These are phyloP conservation scores for Eimeria praecox DNA, from an alignment of 169 alveolate genomes.

Conservation along the genomic window DNA sequence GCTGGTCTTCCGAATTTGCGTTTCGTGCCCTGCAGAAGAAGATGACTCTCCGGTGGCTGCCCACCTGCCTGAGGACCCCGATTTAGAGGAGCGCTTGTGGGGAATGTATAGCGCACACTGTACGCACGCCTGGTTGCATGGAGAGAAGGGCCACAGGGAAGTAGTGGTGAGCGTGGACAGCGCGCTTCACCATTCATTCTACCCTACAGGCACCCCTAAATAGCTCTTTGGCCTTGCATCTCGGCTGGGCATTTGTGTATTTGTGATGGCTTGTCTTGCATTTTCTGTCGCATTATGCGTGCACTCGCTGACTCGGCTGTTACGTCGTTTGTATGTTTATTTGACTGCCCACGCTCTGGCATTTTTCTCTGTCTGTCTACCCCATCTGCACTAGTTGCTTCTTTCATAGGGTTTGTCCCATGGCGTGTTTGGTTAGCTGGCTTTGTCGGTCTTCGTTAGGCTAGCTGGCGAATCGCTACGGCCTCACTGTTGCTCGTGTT, in stretches of 20 bases:
- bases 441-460: background rate
- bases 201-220: background rate
- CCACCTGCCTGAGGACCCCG: conserved; percentile 41
- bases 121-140: conserved; percentile 71
- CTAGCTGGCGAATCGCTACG: background rate
- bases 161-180: conserved; percentile 50
- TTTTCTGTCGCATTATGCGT: background rate
- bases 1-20: background rate
- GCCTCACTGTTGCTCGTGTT: background rate
- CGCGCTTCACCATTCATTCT: no score
- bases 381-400: background rate
- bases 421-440: background rate
- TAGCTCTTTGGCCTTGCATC: background rate
- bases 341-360: background rate
- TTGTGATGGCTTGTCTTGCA: background rate
- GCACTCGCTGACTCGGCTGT: background rate
- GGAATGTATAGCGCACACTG: conserved; percentile 51
- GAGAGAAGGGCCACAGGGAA: conserved; percentile 52
- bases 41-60: conserved; percentile 44
- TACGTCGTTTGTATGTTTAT: background rate
- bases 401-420: background rate
- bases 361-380: background rate
- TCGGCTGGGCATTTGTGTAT: background rate
- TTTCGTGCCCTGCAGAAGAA: background rate
- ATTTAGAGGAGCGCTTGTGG: conserved; percentile 38